Evolutionary conservation across 768 basidiomycete genomes (phyloP).

Genomic region (Lactarius psammicola): DNA sequence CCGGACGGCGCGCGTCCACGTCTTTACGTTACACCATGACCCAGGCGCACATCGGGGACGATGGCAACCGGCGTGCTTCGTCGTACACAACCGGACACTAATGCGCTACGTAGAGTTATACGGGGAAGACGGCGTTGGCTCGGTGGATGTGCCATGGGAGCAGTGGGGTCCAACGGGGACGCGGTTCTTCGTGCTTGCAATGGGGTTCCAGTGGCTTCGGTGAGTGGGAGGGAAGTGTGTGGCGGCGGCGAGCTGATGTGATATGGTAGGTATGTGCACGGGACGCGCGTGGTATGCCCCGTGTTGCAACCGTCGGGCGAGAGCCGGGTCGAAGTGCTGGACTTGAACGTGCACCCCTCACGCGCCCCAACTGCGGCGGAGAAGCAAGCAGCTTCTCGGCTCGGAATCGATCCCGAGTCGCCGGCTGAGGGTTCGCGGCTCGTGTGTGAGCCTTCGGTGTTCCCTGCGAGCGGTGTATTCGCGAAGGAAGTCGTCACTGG

Average conservation of each 20-base stretch:
- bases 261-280: slow-evolving; percentile 38
- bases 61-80: slow-evolving; percentile 32
- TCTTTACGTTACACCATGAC: slow-evolving; percentile 34
- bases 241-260: background rate
- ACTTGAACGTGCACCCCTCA: slow-evolving; percentile 35
- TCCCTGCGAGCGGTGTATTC: slow-evolving; percentile 31
- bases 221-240: background rate
- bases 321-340: slow-evolving; percentile 31
- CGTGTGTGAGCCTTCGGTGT: slow-evolving; percentile 13
- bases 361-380: slow-evolving; percentile 14
- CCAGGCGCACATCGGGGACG: slow-evolving; percentile 11
- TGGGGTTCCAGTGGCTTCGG: slow-evolving; percentile 41
- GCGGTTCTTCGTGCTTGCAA: slow-evolving; percentile 35
- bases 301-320: slow-evolving; percentile 18
- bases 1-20: slow-evolving; percentile 33
- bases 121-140: slow-evolving; percentile 4
- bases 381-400: slow-evolving; percentile 7
- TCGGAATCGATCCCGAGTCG: slow-evolving; percentile 7
- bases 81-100: slow-evolving; percentile 38
- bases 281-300: slow-evolving; percentile 39
- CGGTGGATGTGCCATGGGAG: slow-evolving; percentile 36
- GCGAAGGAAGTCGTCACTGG: slow-evolving; percentile 31
- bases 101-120: slow-evolving; percentile 23
- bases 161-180: slow-evolving; percentile 42
- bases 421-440: slow-evolving; percentile 2